Evolutionary conservation across 2,329 filamentous ascomycete species (phyloP).

Genomic region (Cordyceps cateniannulata): DNA sequence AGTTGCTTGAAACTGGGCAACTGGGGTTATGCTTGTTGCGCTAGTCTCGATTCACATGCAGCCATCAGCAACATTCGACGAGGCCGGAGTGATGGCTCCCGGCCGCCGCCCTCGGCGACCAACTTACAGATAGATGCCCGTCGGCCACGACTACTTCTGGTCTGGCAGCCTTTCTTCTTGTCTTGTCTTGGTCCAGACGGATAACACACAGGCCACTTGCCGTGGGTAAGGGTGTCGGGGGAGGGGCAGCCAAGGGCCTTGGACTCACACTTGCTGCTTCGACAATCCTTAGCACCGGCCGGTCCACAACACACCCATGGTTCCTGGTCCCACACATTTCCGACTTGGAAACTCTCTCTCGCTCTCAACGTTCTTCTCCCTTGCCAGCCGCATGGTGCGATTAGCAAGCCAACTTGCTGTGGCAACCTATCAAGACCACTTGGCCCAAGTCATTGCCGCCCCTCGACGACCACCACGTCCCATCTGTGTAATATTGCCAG

Average conservation of each 20-base stretch:
- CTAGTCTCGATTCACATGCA: slow-evolving; percentile 8
- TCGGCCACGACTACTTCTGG: background rate
- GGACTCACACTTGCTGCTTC: background rate
- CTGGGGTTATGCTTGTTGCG: background rate
- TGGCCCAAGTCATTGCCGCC: slow-evolving; percentile 7
- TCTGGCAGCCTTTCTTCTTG: background rate
- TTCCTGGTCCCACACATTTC: slow-evolving; percentile 12
- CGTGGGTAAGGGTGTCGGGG: slow-evolving; percentile 11
- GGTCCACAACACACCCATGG: background rate
- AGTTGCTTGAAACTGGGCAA: background rate
- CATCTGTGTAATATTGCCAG: slow-evolving; percentile 2
- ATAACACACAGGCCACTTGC: background rate
- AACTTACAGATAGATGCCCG: background rate
- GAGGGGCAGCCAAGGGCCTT: background rate
- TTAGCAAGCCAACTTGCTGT: background rate
- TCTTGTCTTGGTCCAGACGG: background rate
- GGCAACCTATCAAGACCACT: slow-evolving; percentile 9
- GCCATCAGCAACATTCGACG: background rate
- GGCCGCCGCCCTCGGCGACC: background rate
- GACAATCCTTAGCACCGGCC: background rate
- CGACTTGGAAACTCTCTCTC: slow-evolving; percentile 4
- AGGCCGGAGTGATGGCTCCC: background rate
- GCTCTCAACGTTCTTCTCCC: background rate
- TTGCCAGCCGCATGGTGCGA: slow-evolving; percentile 10
- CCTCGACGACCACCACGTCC: background rate